Percentiles rank a stretch among this genome's conserved stretches.
Evolutionary conservation across 768 basidiomycete genomes (phyloP).

Genomic region (Tulasnella sp.): DNA sequence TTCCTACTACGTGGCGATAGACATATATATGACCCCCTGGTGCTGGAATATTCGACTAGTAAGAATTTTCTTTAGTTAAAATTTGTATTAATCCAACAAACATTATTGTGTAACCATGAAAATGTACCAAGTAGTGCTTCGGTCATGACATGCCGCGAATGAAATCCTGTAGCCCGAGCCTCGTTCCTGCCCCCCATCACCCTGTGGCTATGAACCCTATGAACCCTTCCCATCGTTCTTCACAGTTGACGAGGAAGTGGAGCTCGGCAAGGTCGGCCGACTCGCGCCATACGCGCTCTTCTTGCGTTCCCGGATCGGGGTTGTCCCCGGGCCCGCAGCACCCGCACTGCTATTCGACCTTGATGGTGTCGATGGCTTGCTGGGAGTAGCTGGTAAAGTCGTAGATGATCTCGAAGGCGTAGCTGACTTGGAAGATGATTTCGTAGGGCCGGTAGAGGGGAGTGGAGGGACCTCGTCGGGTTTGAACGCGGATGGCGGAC

Average conservation of each 20-base stretch:
- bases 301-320: not conserved
- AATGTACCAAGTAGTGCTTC: not conserved
- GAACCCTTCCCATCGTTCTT: not conserved
- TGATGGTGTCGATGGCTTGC: not conserved
- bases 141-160: too few species aligned
- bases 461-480: not conserved
- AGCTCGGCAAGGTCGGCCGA: not conserved
- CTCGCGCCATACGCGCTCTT: conserved; percentile 2
- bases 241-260: not conserved
- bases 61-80: too few species aligned
- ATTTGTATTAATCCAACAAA: not conserved
- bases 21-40: too few species aligned
- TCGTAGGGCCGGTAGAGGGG: not conserved
- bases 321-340: not conserved
- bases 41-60: too few species aligned
- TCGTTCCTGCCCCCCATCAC: not conserved
- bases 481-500: not conserved
- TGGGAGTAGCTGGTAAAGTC: not conserved
- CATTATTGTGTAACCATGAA: not conserved
- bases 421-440: not conserved
- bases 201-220: not conserved
- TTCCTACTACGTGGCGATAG: not conserved
- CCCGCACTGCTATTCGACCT: not conserved
- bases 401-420: not conserved
- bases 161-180: not conserved